phyloP scores from a whole-genome alignment of 1,139 yeast species.

The Hanseniaspora gamundiae region DNA sequence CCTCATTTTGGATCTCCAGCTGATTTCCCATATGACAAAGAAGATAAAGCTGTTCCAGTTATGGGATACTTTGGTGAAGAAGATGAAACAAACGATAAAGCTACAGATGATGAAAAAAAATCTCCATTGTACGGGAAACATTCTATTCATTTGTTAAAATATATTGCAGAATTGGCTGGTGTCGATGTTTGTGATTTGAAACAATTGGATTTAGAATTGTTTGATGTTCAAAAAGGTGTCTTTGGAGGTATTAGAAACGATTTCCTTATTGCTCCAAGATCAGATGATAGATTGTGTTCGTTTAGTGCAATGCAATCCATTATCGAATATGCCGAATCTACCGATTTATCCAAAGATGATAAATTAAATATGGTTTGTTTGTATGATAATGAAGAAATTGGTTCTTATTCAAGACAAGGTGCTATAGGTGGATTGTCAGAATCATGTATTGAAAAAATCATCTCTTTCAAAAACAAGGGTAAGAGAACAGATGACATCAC shows the following conservation, averaged over 20 bases:
- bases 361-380: slow-evolving; percentile 39
- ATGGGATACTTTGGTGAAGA: slow-evolving; percentile 32
- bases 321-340: slow-evolving; percentile 29
- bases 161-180: slow-evolving; percentile 38
- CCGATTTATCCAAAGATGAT: slow-evolving; percentile 19
- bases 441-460: slow-evolving; percentile 31
- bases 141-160: slow-evolving; percentile 41
- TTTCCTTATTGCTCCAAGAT: slow-evolving; percentile 51
- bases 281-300: slow-evolving; percentile 57
- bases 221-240: slow-evolving; percentile 51
- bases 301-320: slow-evolving; percentile 45
- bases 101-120: slow-evolving; percentile 47
- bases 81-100: slow-evolving; percentile 20
- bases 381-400: slow-evolving; percentile 54
- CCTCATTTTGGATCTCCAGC: slow-evolving; percentile 50
- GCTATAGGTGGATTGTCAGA: slow-evolving; percentile 43
- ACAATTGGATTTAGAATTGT: slow-evolving; percentile 50
- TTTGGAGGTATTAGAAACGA: slow-evolving; percentile 51
- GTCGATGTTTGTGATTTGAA: slow-evolving; percentile 39
- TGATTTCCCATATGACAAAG: slow-evolving; percentile 42
- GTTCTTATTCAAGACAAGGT: slow-evolving; percentile 47
- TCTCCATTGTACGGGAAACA: slow-evolving; percentile 55
- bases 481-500: slow-evolving; percentile 18
- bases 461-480: slow-evolving; percentile 13
- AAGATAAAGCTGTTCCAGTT: slow-evolving; percentile 53